Evolutionary conservation across 2,329 filamentous ascomycete species (phyloP), one percentile per base, ranked within the genome.

Genomic region (Nigrospora osmanthi): DNA sequence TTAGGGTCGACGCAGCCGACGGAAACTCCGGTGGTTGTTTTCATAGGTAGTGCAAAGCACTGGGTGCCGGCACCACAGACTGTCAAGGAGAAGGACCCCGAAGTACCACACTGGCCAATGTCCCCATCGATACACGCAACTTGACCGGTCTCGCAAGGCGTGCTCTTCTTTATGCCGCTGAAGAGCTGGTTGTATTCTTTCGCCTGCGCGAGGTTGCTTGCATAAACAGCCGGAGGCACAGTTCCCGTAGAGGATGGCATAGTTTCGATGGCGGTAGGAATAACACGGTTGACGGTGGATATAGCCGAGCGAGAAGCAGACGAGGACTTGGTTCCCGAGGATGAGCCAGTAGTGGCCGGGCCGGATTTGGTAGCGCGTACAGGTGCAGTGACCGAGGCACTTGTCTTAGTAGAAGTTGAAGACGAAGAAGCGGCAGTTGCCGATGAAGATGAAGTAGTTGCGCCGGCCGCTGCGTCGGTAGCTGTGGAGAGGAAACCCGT

Each of bases 321-420:
- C 58, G 91, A 97, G 66, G 93, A 97, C 62, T 97, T 95, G 68
- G 95, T 97, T 74, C 95, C 91, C 59, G 76, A 80, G 55, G 83
- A 83, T 68, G 91, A 16, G 6, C 34, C 35, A 17, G 41, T 40
- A 15, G 9, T 28, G 28, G 9, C 11, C 14, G 40, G 30, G 9
- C 23, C 14, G 5, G 33, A 31, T 6, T 17, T 4, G 35, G 40
- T 33, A 34, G 39, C 13, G 42, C 35, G 17, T 4, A 6, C 13
- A 19, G 28, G 13, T 3, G 6, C 10, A 12, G 16, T 16, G 13
- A 31, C 17, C 13, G 36, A 40, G 7, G 31, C 33, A 9, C 36
- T 35, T 14, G 16, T n/a, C 16, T 16, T n/a, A 11, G 4, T 35
- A 2, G 14, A 35, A 10, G n/a, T 33, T 12, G 19, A 41, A 19